Evolutionary conservation across 305 asterid species (phyloP).

Genomic region (Solanum hybrid): DNA sequence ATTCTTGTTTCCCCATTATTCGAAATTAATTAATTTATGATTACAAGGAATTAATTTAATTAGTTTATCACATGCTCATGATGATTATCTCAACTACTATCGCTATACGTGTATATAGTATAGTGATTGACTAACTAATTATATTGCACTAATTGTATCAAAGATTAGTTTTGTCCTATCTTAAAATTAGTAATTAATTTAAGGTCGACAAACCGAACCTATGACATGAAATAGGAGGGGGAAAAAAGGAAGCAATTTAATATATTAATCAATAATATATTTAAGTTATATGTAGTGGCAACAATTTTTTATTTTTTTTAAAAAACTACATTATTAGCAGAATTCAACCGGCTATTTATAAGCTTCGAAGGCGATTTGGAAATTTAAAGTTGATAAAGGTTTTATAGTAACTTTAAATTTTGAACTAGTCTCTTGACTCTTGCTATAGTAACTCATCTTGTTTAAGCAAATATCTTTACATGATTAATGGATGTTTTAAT

Average conservation of each 20-base stretch:
- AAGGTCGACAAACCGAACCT: neutral
- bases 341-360: neutral
- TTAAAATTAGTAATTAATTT: neutral
- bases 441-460: neutral
- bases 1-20: neutral
- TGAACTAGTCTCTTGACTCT: neutral
- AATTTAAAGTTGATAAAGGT: neutral
- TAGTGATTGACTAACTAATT: neutral
- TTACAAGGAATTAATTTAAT: neutral
- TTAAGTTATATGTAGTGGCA: neutral
- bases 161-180: neutral
- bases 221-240: neutral
- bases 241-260: neutral
- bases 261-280: neutral
- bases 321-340: neutral
- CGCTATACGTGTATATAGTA: neutral
- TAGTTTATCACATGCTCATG: neutral
- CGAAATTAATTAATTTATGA: neutral
- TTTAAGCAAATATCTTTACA: neutral
- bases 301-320: neutral
- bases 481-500: neutral
- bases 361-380: accelerated
- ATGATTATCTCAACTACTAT: neutral
- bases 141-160: neutral
- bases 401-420: neutral